These are phyloP conservation scores for Sporothrix luriei DNA, from an alignment of 2,329 filamentous ascomycete genomes.

Conservation along the genomic window DNA sequence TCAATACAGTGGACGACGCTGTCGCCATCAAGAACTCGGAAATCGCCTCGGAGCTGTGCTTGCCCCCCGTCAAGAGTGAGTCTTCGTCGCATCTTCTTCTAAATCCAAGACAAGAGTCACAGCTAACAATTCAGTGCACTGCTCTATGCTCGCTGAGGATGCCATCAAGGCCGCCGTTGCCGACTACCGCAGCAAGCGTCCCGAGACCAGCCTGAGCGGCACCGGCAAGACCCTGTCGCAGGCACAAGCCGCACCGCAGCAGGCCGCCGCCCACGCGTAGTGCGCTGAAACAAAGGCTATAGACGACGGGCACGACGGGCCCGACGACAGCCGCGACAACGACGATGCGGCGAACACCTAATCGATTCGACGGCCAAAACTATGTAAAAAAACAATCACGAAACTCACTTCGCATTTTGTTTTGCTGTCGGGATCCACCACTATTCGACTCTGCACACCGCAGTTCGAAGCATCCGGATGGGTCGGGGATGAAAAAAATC, in stretches of 20 bases:
- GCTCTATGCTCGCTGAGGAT: slow-evolving; percentile 89
- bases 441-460: not conserved
- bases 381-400: not conserved
- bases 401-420: not conserved
- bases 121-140: slow-evolving; percentile 66
- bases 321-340: not conserved
- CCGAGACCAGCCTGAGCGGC: slow-evolving; percentile 77
- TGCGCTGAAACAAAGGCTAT: not conserved
- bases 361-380: slow-evolving; percentile 11
- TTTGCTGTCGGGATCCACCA: not conserved
- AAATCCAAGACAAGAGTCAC: slow-evolving; percentile 42
- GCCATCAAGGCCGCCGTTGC: slow-evolving; percentile 90
- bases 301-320: not conserved
- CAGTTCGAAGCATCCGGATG: not conserved
- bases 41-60: slow-evolving; percentile 92
- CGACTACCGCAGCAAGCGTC: slow-evolving; percentile 91
- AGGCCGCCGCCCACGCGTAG: slow-evolving; percentile 32
- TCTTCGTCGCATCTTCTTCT: slow-evolving; percentile 73
- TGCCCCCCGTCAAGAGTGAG: slow-evolving; percentile 84
- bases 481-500: not conserved
- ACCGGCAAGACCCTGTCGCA: slow-evolving; percentile 48
- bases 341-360: not conserved
- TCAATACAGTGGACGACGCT: slow-evolving; percentile 74
- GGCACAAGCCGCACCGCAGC: slow-evolving; percentile 26
- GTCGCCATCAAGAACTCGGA: slow-evolving; percentile 93